Percentiles rank a stretch among this genome's conserved stretches.
phyloP scores from a whole-genome alignment of 2,329 filamentous ascomycete species.

The Balansia obtecta region DNA sequence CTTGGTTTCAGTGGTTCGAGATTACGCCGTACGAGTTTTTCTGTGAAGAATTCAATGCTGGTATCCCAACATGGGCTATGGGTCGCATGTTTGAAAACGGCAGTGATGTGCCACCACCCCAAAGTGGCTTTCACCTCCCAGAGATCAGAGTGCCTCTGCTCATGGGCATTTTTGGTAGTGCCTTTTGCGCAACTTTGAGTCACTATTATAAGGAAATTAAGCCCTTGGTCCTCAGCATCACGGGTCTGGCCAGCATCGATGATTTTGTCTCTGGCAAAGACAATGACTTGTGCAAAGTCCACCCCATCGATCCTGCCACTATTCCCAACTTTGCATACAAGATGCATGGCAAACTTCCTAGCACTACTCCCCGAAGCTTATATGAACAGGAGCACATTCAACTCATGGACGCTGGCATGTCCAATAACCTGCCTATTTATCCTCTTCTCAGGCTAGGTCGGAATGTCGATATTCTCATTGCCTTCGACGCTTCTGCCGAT shows the following conservation, averaged over 20 bases:
- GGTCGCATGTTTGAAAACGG: constrained; percentile 73
- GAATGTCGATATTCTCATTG: constrained; percentile 78
- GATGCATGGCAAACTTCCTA: constrained; percentile 63
- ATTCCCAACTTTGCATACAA: constrained; percentile 84
- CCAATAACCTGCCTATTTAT: constrained; percentile 94
- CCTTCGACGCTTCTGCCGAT: constrained; percentile 90
- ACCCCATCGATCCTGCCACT: constrained; percentile 83
- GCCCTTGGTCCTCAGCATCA: constrained; percentile 64
- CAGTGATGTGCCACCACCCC: constrained; percentile 33
- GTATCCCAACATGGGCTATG: constrained; percentile 90
- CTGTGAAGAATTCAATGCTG: constrained; percentile 81
- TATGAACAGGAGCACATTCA: constrained; percentile 60
- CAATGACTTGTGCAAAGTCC: constrained; percentile 77
- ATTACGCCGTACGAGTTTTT: constrained; percentile 92
- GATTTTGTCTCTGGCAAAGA: constrained; percentile 71
- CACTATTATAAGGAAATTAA: constrained; percentile 93
- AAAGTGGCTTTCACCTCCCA: constrained; percentile 59
- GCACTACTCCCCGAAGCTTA: constrained; percentile 67
- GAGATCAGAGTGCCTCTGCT: constrained; percentile 75
- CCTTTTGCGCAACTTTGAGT: constrained; percentile 88
- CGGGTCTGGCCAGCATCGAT: constrained; percentile 67
- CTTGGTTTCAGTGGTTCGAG: constrained; percentile 98
- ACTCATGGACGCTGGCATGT: constrained; percentile 97
- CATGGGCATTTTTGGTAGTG: constrained; percentile 91
- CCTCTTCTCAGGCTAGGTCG: constrained; percentile 80